These are phyloP conservation scores for Phialocephala sp. DNA, from an alignment of 2,329 filamentous ascomycete species.

Conservation along the genomic window DNA sequence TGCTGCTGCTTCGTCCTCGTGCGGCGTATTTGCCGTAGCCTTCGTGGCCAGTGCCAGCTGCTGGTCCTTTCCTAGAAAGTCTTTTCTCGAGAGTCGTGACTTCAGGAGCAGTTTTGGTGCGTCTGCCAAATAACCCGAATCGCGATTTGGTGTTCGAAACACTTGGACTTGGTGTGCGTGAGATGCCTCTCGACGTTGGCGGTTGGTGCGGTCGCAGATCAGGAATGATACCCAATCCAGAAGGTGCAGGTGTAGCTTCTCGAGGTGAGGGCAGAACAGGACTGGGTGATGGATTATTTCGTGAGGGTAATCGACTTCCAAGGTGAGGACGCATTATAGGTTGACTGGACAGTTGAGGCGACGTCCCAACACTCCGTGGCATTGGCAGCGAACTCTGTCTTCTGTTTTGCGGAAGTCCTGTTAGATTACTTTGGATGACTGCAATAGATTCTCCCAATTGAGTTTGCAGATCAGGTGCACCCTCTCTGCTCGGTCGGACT, in stretches of 20 bases:
- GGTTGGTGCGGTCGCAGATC: slow-evolving; percentile 37
- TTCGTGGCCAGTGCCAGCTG: slow-evolving; percentile 93
- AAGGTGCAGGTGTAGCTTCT: slow-evolving; percentile 38
- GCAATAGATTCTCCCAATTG: slow-evolving; percentile 58
- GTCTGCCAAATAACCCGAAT: slow-evolving; percentile 80
- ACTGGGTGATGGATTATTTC: slow-evolving; percentile 42
- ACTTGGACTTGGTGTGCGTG: slow-evolving; percentile 60
- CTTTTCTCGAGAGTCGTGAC: slow-evolving; percentile 59
- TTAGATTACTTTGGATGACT: slow-evolving; percentile 66
- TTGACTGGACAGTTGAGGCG: slow-evolving; percentile 34
- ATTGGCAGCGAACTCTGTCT: slow-evolving; percentile 34
- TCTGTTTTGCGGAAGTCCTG: slow-evolving; percentile 34
- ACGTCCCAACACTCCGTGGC: slow-evolving; percentile 22
- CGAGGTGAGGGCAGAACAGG: slow-evolving; percentile 41
- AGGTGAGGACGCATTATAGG: slow-evolving; percentile 42
- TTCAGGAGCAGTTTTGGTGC: slow-evolving; percentile 67
- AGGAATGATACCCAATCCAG: slow-evolving; percentile 42
- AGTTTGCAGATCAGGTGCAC: slow-evolving; percentile 65
- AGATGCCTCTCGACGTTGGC: slow-evolving; percentile 39
- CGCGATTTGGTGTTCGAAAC: slow-evolving; percentile 64
- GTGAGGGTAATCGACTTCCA: slow-evolving; percentile 43
- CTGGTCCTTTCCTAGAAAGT: slow-evolving; percentile 73
- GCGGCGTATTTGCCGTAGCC: slow-evolving; percentile 71
- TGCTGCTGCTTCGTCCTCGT: slow-evolving; percentile 68
- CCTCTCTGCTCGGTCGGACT: slow-evolving; percentile 70